Percentiles rank a stretch among this genome's conserved stretches.
These are phyloP conservation scores for Mycena crocata DNA, from an alignment of 768 basidiomycete genomes.

Conservation along the genomic window DNA sequence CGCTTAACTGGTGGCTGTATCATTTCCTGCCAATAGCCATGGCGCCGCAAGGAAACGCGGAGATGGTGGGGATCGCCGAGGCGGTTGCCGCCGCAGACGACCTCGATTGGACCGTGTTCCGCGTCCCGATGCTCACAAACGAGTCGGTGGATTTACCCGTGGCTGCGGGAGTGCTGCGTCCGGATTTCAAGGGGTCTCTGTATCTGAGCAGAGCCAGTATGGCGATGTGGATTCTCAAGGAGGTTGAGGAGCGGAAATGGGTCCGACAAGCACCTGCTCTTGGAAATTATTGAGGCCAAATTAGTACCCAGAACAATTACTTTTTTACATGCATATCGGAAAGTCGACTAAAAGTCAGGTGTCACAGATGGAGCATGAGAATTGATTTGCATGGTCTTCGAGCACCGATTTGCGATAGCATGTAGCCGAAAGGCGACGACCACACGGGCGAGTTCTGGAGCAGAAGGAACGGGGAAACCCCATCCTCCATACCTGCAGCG, in stretches of 20 bases:
- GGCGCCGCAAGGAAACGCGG: constrained; percentile 22
- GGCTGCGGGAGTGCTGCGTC: constrained; percentile 3
- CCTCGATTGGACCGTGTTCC: constrained; percentile 25
- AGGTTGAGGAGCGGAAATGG: constrained; percentile 21
- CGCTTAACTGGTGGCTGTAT: neutral
- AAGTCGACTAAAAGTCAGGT: too few species aligned
- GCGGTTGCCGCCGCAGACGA: constrained; percentile 13
- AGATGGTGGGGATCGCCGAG: constrained; percentile 21
- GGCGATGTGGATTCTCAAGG: constrained; percentile 17
- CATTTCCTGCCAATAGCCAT: neutral
- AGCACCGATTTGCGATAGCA: too few species aligned
- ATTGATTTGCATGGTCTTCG: too few species aligned
- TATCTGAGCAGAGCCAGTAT: constrained; percentile 19
- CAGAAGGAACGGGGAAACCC: too few species aligned
- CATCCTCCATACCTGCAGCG: too few species aligned
- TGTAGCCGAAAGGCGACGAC: too few species aligned
- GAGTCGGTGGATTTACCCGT: constrained; percentile 11
- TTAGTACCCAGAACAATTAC: too few species aligned
- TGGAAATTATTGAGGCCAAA: constrained; percentile 20
- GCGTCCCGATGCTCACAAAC: constrained; percentile 18
- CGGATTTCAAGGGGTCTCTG: constrained; percentile 8
- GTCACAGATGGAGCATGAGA: too few species aligned
- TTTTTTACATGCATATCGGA: too few species aligned
- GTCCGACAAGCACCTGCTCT: constrained; percentile 16
- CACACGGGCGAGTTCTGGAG: too few species aligned